Evolutionary conservation across 148 eudicot species (phyloP).

Genomic region (Vaccinium darrowii): DNA sequence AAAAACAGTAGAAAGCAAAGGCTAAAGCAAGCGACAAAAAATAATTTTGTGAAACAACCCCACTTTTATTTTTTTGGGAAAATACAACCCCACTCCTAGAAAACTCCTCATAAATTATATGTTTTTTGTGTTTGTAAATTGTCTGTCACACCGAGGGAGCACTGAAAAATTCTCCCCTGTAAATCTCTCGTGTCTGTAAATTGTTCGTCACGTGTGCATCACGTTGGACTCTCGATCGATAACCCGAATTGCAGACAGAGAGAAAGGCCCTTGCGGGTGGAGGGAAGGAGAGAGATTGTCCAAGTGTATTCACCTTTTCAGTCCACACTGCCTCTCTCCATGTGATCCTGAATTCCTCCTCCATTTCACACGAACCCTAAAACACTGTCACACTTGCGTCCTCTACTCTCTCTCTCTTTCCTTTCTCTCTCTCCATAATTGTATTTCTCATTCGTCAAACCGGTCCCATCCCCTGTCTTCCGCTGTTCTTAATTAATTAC

Average conservation of each 20-base stretch:
- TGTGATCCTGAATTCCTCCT: neutral
- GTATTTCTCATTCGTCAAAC: neutral
- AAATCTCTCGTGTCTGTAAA: too few relatives aligned
- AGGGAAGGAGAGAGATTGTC: conserved; percentile 3
- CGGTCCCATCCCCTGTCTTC: neutral
- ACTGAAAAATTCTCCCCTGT: too few relatives aligned
- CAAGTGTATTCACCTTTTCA: conserved; percentile 42
- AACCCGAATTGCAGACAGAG: neutral
- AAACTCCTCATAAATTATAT: too few relatives aligned
- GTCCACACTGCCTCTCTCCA: conserved; percentile 31
- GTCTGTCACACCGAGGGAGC: too few relatives aligned
- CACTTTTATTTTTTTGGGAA: too few relatives aligned
- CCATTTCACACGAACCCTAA: conserved; percentile 14
- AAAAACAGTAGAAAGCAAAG: too few relatives aligned
- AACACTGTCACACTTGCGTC: conserved; percentile 10
- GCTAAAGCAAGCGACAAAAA: too few relatives aligned
- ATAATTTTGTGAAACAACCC: too few relatives aligned
- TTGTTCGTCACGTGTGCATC: too few relatives aligned
- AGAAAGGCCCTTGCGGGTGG: neutral
- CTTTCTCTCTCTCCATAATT: neutral
- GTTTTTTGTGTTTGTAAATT: too few relatives aligned
- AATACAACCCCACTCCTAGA: too few relatives aligned
- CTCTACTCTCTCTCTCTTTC: neutral
- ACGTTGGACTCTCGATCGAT: too few relatives aligned
- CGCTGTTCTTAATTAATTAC: neutral